Percentiles rank a stretch among this genome's conserved stretches.
Conservation (phyloP, 1,284 basidiomycete species). For the Sphaerobolus stellatus region DNA sequence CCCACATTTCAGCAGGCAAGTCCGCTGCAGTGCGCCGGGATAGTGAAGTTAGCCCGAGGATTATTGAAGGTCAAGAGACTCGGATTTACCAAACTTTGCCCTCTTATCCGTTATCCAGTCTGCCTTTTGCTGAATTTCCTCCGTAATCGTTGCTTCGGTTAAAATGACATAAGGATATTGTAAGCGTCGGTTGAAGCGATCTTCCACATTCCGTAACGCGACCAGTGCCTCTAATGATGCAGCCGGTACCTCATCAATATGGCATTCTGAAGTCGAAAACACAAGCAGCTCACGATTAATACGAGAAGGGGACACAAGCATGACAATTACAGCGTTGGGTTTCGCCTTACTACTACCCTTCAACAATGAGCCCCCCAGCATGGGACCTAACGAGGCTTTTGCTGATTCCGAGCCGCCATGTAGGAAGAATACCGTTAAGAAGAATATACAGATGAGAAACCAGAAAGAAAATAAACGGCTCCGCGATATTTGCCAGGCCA, state of each 20-base stretch:
- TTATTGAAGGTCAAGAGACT: background rate
- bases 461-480: too few species aligned
- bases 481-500: too few species aligned
- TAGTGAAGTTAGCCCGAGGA: background rate
- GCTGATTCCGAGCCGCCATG: too few species aligned
- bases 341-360: too few species aligned
- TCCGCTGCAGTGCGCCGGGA: background rate
- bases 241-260: background rate
- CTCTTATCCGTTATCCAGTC: conserved; percentile 5
- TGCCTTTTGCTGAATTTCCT: conserved; percentile 1
- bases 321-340: conserved; percentile 12
- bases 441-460: too few species aligned
- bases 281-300: conserved; percentile 2
- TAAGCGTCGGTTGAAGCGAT: conserved; percentile 8
- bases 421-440: too few species aligned
- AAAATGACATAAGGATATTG: conserved; percentile 12
- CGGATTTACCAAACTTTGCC: conserved; percentile 3
- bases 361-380: too few species aligned
- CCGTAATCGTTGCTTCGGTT: conserved; percentile 7
- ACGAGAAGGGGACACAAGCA: conserved; percentile 10
- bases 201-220: conserved; percentile 7
- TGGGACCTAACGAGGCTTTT: too few species aligned
- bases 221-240: conserved; percentile 6
- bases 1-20: conserved; percentile 10
- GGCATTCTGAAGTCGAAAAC: background rate